A percentile compares a stretch with the other conserved stretches of the same genome.
phyloP scores from a whole-genome alignment of 2,329 filamentous ascomycete species.

The Verticillium dahliae region DNA sequence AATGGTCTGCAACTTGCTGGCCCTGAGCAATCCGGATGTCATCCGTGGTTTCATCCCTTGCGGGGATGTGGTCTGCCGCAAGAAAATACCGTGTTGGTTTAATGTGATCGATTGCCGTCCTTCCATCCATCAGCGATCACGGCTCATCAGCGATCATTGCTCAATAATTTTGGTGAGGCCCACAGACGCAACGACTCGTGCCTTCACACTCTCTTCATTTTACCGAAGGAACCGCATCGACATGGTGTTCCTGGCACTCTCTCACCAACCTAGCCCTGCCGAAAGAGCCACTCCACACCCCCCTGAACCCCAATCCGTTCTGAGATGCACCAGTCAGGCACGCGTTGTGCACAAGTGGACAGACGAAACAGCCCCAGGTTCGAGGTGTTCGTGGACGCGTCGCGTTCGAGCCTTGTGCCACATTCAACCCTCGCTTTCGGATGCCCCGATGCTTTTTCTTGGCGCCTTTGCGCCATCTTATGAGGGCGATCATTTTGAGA shows the following conservation, averaged over 20 bases:
- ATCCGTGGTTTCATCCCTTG: constrained; percentile 10
- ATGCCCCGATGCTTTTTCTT: not conserved
- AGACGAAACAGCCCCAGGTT: not conserved
- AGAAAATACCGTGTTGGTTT: not conserved
- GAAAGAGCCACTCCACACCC: not conserved
- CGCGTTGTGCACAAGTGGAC: not conserved
- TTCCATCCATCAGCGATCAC: not conserved
- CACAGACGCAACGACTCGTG: not conserved
- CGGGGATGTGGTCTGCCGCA: constrained; percentile 2
- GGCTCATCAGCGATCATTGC: not conserved
- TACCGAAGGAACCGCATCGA: not conserved
- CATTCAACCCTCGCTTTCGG: not conserved
- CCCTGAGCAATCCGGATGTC: constrained; percentile 5
- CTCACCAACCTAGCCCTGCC: not conserved
- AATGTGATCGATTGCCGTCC: not conserved
- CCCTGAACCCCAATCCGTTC: not conserved
- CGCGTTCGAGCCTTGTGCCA: not conserved
- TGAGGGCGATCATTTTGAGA: not conserved
- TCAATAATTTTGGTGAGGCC: not conserved
- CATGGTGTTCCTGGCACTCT: not conserved
- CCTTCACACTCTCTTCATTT: not conserved
- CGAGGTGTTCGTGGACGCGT: not conserved
- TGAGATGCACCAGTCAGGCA: not conserved
- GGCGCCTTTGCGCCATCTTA: not conserved
- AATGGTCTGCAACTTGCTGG: not conserved